Evolutionary conservation across 2,329 filamentous ascomycete species (phyloP), one percentile per base, ranked within the genome.

Genomic region (Grosmannia serpens): DNA sequence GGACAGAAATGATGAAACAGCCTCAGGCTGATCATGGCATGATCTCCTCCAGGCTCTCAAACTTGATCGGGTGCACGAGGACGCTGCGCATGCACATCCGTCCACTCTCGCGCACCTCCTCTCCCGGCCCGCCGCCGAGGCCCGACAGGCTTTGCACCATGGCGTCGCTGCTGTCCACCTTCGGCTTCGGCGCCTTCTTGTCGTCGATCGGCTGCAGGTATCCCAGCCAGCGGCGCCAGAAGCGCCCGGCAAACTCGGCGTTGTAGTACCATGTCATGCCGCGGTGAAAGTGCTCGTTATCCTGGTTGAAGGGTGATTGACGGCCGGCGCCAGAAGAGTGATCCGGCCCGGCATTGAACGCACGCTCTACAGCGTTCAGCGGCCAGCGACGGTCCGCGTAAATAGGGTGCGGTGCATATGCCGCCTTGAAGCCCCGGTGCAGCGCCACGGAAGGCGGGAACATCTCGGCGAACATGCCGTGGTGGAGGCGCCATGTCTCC

Each of bases 251-350:
- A 67, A 94, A 95, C 55, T 85, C 81, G 26, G 85, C 85, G 65
- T 90, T 87, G 71, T 90, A 95, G 71, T 92, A 95, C 88, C 88
- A 95, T 51, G 81, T 90, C 50, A 85, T 86, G 17, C 89, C 88
- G 65, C 83, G 82, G 74, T 92, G 90, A 70, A 91, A 91, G 70
- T 90, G 88, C 71, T 95, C 89, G 57, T 89, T 84, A 63, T 81
- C 78, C 24, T 78, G 66, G 59, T 85, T 83, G 64, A 87, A 90
- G 8, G 88, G 79, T 46, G 83, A 86, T 4, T 53, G 20, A 4
- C 24, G 41, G 41, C 86, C 84, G 33, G 76, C 74, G 1, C 86
- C 82, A 9, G 84, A 81, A 1, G 81, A 84, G 62, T 84, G 83
- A 64, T 86, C 82, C n/a, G 80, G 75, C 27, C 87, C 86, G 31